These are phyloP conservation scores for Rugonectria rugulosa DNA, from an alignment of 2,329 filamentous ascomycete species.

Conservation along the genomic window DNA sequence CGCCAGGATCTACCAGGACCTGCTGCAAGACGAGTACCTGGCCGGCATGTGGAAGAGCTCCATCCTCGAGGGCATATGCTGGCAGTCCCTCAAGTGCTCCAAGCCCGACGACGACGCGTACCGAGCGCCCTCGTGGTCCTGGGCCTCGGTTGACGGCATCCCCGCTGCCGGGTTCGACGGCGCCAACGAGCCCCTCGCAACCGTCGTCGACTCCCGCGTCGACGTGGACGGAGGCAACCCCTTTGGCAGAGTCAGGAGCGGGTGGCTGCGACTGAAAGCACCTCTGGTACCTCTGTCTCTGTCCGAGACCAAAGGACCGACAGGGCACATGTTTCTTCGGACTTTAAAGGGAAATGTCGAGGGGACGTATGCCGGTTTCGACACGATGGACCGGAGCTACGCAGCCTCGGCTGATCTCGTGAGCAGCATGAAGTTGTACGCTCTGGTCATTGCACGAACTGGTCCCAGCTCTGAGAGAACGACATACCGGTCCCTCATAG, in stretches of 20 bases:
- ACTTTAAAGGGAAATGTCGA: not conserved
- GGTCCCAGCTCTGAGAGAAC: not conserved
- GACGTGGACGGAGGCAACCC: conserved; percentile 9
- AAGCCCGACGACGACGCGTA: conserved; percentile 6
- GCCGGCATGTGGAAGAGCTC: conserved; percentile 16
- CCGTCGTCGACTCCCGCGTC: not conserved
- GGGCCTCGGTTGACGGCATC: conserved; percentile 18
- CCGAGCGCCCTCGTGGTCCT: conserved; percentile 29
- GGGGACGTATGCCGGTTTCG: not conserved
- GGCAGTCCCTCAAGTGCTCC: conserved; percentile 4
- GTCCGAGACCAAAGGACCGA: not conserved
- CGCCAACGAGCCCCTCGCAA: not conserved
- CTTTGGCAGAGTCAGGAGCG: conserved; percentile 11
- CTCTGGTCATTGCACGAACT: not conserved
- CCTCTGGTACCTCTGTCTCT: conserved; percentile 4
- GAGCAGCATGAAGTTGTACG: conserved; percentile 2
- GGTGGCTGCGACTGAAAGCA: conserved; percentile 2
- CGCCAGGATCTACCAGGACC: conserved; percentile 12
- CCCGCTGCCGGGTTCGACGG: not conserved
- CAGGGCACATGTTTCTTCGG: conserved; percentile 5
- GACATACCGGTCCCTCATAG: conserved; percentile 2
- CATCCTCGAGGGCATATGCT: conserved; percentile 11
- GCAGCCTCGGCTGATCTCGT: not conserved
- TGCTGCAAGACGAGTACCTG: conserved; percentile 16
- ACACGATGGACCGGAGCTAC: not conserved